phyloP scores from a whole-genome alignment of 1,284 basidiomycete genomes.

The Heterobasidion parviporum region DNA sequence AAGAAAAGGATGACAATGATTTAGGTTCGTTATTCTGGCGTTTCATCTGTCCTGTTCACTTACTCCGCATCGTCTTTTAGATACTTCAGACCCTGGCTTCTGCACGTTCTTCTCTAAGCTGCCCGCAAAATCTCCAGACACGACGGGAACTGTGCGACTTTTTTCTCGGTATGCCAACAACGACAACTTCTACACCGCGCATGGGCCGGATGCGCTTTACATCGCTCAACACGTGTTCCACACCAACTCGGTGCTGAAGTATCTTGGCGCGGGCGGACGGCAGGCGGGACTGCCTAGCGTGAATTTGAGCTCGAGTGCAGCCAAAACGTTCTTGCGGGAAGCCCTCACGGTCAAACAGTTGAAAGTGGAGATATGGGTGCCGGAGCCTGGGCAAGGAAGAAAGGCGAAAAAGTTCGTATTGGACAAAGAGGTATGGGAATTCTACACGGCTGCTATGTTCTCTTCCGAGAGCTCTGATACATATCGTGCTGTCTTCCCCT shows the following conservation, averaged over 20 bases:
- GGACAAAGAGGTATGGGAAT: constrained; percentile 63
- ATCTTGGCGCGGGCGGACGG: constrained; percentile 59
- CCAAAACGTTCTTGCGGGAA: constrained; percentile 83
- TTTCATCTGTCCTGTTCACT: not conserved
- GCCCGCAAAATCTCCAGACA: constrained; percentile 57
- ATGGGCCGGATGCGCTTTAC: constrained; percentile 84
- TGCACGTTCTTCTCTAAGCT: constrained; percentile 66
- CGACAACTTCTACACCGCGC: constrained; percentile 81
- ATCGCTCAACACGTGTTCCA: constrained; percentile 83
- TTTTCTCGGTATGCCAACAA: constrained; percentile 55
- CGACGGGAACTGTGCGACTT: constrained; percentile 68
- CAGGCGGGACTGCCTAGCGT: constrained; percentile 66
- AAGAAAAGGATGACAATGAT: constrained; percentile 54
- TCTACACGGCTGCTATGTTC: not conserved
- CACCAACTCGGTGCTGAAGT: constrained; percentile 82
- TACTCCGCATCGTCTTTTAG: constrained; percentile 1
- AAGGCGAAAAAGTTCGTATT: constrained; percentile 67
- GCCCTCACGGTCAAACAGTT: constrained; percentile 88
- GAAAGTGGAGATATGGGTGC: constrained; percentile 87
- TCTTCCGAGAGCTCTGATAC: constrained; percentile 2
- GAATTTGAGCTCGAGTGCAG: constrained; percentile 73
- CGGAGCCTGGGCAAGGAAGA: constrained; percentile 68
- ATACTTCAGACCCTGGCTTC: constrained; percentile 54
- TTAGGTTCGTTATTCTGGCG: not conserved
- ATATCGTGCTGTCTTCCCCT: constrained; percentile 3